A percentile compares a stretch with the other conserved stretches of the same genome.
These are phyloP conservation scores for Dactylorhiza incarnata DNA, from an alignment of 106 monocot species.

Conservation along the genomic window DNA sequence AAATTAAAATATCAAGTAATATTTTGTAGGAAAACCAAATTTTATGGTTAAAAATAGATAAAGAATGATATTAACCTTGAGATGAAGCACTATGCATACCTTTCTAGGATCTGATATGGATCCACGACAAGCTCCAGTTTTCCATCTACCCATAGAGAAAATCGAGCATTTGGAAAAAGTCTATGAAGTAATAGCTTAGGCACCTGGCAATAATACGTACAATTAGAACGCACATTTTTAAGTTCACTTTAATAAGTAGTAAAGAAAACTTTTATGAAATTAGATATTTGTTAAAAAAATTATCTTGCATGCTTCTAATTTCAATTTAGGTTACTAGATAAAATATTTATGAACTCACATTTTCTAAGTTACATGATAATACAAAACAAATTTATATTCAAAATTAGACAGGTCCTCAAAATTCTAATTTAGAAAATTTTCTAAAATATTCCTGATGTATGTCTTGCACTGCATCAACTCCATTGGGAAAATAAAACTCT, in stretches of 20 bases:
- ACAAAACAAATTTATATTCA: too few species aligned
- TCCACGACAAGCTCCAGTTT: slow-evolving; percentile 67
- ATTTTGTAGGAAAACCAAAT: not conserved
- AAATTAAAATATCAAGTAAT: not conserved
- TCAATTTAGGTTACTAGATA: too few species aligned
- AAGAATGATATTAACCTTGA: not conserved
- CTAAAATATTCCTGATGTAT: too few species aligned
- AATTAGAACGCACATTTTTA: not conserved
- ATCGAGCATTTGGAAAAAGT: slow-evolving; percentile 55
- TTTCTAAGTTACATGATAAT: too few species aligned
- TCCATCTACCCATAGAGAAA: slow-evolving; percentile 68
- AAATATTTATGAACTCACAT: too few species aligned
- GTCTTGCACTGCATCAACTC: too few species aligned
- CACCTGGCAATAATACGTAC: slow-evolving; percentile 19
- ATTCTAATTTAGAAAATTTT: too few species aligned
- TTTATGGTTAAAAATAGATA: not conserved
- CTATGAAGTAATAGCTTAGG: slow-evolving; percentile 68
- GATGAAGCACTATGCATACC: slow-evolving; percentile 20
- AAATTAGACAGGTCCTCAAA: too few species aligned
- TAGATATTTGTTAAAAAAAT: too few species aligned
- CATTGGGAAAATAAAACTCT: too few species aligned
- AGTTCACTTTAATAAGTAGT: not conserved
- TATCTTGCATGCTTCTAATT: too few species aligned
- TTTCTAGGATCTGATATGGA: slow-evolving; percentile 60
- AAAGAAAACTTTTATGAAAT: not conserved